Conservation (phyloP, 31 red algal genomes). For the Porphyra umbilicalis region DNA sequence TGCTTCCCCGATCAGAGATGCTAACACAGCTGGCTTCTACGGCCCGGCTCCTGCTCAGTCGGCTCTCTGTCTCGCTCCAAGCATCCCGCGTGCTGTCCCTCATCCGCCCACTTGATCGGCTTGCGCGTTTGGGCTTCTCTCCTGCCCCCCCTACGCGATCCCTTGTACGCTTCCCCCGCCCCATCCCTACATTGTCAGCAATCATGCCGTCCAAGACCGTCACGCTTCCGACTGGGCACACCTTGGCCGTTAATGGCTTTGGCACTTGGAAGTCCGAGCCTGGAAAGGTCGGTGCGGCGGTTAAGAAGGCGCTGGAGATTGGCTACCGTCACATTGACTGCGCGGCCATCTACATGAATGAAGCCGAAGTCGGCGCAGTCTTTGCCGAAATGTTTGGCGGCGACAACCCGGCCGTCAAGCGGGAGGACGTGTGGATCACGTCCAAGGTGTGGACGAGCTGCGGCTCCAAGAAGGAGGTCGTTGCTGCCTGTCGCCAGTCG, state of each 20-base stretch:
- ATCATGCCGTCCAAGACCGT: background rate
- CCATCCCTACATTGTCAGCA: background rate
- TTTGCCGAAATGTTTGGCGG: conserved; percentile 34
- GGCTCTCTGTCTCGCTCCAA: too few species aligned
- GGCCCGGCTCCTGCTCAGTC: too few species aligned
- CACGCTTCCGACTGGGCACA: conserved; percentile 25
- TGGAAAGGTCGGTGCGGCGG: conserved; percentile 35
- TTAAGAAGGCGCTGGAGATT: conserved; percentile 38
- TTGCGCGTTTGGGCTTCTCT: too few species aligned
- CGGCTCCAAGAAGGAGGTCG: conserved; percentile 52
- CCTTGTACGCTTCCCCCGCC: background rate
- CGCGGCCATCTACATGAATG: conserved; percentile 82
- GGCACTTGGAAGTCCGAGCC: conserved; percentile 84
- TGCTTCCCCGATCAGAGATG: too few species aligned
- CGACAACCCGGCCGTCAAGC: conserved; percentile 9
- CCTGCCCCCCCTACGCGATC: too few species aligned
- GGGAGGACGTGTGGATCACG: conserved; percentile 73
- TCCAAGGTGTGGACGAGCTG: conserved; percentile 89
- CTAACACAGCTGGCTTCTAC: too few species aligned
- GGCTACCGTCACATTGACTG: conserved; percentile 92
- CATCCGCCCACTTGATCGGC: too few species aligned
- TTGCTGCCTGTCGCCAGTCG: conserved; percentile 37
- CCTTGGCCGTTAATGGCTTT: conserved; percentile 53
- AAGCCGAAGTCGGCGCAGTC: conserved; percentile 58
- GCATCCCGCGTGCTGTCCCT: too few species aligned